A percentile compares a stretch with the other conserved stretches of the same genome.
Evolutionary conservation across 169 alveolate genomes (phyloP).

Genomic region (Eimeria maxima): DNA sequence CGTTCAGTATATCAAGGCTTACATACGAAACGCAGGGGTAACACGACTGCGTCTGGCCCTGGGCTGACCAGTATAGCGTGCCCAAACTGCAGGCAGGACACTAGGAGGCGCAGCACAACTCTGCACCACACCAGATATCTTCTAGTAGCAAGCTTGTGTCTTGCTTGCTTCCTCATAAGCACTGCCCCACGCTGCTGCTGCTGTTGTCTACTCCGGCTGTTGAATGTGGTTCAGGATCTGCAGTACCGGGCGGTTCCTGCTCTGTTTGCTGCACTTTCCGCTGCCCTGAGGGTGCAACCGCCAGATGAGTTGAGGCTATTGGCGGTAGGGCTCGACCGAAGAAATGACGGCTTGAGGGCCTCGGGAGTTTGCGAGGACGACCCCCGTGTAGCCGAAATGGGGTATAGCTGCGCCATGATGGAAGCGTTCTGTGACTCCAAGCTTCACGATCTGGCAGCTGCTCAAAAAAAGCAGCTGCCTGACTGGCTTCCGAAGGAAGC

Average conservation of each 20-base stretch:
- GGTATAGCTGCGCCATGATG: slow-evolving; percentile 67
- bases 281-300: slow-evolving; percentile 70
- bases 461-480: slow-evolving; percentile 78
- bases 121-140: background rate
- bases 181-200: background rate
- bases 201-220: background rate
- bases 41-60: background rate
- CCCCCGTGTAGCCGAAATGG: slow-evolving; percentile 76
- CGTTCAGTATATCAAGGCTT: slow-evolving; percentile 69
- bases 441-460: slow-evolving; percentile 74
- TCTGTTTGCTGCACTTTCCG: slow-evolving; percentile 44
- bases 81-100: background rate
- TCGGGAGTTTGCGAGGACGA: slow-evolving; percentile 72
- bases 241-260: slow-evolving; percentile 80
- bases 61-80: background rate
- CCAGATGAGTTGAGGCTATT: slow-evolving; percentile 80
- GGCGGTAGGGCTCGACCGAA: slow-evolving; percentile 69
- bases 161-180: background rate
- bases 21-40: slow-evolving; percentile 78
- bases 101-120: background rate
- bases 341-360: slow-evolving; percentile 38
- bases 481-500: slow-evolving; percentile 78
- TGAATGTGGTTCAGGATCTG: slow-evolving; percentile 61
- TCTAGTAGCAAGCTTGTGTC: background rate
- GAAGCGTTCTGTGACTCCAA: slow-evolving; percentile 72